Conservation (phyloP, 2,329 filamentous ascomycete genomes). For the Aureobasidium sp. region DNA sequence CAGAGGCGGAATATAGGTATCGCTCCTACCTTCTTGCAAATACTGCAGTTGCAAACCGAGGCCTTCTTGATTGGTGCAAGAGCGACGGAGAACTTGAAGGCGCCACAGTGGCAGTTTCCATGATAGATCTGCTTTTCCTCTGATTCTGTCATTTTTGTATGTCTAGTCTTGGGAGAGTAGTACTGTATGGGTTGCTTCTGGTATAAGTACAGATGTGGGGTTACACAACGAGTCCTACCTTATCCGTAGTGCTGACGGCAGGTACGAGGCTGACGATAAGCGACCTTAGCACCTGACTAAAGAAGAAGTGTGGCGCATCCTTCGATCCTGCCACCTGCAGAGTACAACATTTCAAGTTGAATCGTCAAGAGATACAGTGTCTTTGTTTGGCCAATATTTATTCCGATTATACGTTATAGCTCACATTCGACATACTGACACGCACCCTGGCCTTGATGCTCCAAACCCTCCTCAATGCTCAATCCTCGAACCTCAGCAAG, state of each 20-base stretch:
- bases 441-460: too few species aligned
- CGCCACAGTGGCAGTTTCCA: slow-evolving; percentile 11
- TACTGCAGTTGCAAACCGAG: slow-evolving; percentile 5
- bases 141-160: background rate
- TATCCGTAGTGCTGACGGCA: background rate
- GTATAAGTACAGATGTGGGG: background rate
- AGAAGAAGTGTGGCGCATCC: background rate
- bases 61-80: background rate
- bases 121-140: background rate
- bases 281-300: background rate
- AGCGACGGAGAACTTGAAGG: slow-evolving; percentile 5
- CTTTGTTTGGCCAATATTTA: too few species aligned
- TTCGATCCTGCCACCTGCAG: background rate
- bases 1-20: background rate
- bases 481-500: slow-evolving; percentile 20
- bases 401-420: background rate
- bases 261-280: background rate
- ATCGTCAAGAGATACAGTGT: too few species aligned
- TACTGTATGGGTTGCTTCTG: background rate
- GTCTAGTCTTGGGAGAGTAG: background rate
- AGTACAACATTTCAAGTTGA: too few species aligned
- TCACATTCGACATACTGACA: background rate
- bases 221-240: too few species aligned
- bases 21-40: slow-evolving; percentile 3
- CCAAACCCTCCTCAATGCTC: background rate